Base-by-base conservation (phyloP, 805 yeast genomes). In the Hanseniaspora lachancei region DNA sequence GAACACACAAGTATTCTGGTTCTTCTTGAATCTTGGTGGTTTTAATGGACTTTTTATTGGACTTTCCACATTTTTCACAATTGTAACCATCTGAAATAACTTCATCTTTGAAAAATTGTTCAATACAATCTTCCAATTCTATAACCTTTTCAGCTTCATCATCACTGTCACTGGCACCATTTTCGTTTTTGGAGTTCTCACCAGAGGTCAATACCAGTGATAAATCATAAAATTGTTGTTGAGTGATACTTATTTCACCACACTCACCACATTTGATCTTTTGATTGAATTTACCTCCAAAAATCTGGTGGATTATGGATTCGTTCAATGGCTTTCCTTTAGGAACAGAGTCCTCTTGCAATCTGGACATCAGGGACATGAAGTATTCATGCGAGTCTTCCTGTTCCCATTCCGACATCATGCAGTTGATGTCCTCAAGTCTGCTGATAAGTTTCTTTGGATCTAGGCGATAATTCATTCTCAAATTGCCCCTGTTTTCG, bases 401-500 rank as follows among this genome's bases (percentile, higher is more conserved):
- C 68, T 93, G 98, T 69, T 88, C 89, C 96, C 96, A 89, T 67
- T 83, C 93, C 47, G 89, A 81, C 95, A 89, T 88, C 95, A 87
- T 86, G 66, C 95, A 87, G 68, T 89, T 89, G 63, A 91, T 87
- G 63, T 87, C 95, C 50, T 78, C 86, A 57, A 86, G 72, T 60
- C 88, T 75, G 52, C 75, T 74, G 57, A 86, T 82, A 62, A 89
- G 74, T 63, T 78, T 79, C 61, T 80, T 80, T 10, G 96, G 97
- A 69, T 85, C 85, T 54, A 88, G 74, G 63, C 39, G 34, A 20
- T 46, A 46, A 77, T 80, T 58, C 74, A 72, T 52, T 71, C 66
- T 36, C 29, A 29, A 21, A n/a, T 36, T 50, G 60, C 61, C 38
- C 41, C 48, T n/a, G 47, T 50, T 23, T 9, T 27, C 34, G 24